Percentiles rank a stretch among this genome's conserved stretches.
Conservation (phyloP, 371 early-diverging fungal species). For the Mucor plumbeus region DNA sequence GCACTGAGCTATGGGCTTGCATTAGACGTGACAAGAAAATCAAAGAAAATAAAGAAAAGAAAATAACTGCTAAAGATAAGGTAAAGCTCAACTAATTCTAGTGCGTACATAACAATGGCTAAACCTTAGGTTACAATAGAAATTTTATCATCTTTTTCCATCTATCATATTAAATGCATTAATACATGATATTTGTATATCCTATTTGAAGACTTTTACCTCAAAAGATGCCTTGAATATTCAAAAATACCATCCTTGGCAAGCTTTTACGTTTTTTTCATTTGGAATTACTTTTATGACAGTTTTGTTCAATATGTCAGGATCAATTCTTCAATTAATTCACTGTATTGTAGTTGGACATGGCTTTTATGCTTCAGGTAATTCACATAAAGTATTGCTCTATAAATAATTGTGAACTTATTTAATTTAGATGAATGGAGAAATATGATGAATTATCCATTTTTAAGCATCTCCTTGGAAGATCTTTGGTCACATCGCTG, state of each 20-base stretch:
- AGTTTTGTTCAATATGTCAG: slow-evolving; percentile 15
- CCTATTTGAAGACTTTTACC: slow-evolving; percentile 21
- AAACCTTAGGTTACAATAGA: not conserved
- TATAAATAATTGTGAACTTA: not conserved
- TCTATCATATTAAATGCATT: slow-evolving; percentile 15
- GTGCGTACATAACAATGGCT: not conserved
- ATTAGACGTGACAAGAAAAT: slow-evolving; percentile 3
- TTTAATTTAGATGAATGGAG: slow-evolving; percentile 22
- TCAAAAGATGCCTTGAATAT: slow-evolving; percentile 15
- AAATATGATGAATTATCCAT: slow-evolving; percentile 18
- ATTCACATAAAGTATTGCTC: not conserved
- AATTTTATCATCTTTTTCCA: slow-evolving; percentile 23
- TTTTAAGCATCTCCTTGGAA: slow-evolving; percentile 10
- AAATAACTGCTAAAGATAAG: slow-evolving; percentile 3
- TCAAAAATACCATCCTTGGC: not conserved
- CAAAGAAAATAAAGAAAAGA: not conserved
- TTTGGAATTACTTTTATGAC: slow-evolving; percentile 13
- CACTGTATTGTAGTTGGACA: slow-evolving; percentile 10
- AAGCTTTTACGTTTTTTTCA: slow-evolving; percentile 5
- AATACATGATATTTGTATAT: slow-evolving; percentile 7
- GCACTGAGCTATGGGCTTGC: slow-evolving; percentile 18
- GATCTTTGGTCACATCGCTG: slow-evolving; percentile 28
- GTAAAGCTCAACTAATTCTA: not conserved
- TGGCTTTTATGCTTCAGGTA: slow-evolving; percentile 23
- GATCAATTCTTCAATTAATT: slow-evolving; percentile 11